Conservation (phyloP, 805 yeast species). For the Candida piceae region DNA sequence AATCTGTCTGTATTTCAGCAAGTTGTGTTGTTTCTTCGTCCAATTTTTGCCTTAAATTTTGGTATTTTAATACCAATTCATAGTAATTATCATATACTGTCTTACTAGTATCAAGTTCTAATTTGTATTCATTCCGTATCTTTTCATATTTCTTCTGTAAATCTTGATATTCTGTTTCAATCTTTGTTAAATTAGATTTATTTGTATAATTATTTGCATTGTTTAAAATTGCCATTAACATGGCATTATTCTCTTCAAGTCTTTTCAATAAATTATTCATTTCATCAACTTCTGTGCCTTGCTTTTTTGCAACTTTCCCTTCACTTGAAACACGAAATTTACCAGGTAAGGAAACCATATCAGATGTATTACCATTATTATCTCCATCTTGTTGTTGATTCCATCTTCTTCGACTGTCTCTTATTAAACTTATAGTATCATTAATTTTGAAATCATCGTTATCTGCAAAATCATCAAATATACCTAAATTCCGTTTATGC, state of each 20-base stretch:
- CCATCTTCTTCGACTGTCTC: slow-evolving; percentile 13
- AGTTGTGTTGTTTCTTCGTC: background rate
- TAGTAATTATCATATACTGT: slow-evolving; percentile 24
- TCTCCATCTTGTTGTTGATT: background rate
- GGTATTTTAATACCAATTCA: slow-evolving; percentile 17
- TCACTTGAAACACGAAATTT: slow-evolving; percentile 7
- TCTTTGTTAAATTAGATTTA: slow-evolving; percentile 9
- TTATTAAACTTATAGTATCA: slow-evolving; percentile 20
- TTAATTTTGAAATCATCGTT: slow-evolving; percentile 16
- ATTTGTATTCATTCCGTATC: slow-evolving; percentile 21
- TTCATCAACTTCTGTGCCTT: background rate
- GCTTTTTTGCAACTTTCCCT: background rate
- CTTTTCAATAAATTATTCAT: background rate
- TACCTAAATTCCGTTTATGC: background rate
- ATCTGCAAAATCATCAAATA: slow-evolving; percentile 4
- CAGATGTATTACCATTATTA: slow-evolving; percentile 6
- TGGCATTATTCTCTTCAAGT: slow-evolving; percentile 10
- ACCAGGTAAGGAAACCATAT: slow-evolving; percentile 13
- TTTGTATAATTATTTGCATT: slow-evolving; percentile 13
- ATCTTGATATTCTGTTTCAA: slow-evolving; percentile 12
- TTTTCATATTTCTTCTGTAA: slow-evolving; percentile 14
- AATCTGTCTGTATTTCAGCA: background rate
- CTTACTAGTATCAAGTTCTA: slow-evolving; percentile 18
- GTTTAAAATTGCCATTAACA: slow-evolving; percentile 7
- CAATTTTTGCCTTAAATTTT: slow-evolving; percentile 5